A percentile compares a stretch with the other conserved stretches of the same genome.
Evolutionary conservation across 331 rosid genomes (phyloP).

Genomic region (Acacia pycnantha): DNA sequence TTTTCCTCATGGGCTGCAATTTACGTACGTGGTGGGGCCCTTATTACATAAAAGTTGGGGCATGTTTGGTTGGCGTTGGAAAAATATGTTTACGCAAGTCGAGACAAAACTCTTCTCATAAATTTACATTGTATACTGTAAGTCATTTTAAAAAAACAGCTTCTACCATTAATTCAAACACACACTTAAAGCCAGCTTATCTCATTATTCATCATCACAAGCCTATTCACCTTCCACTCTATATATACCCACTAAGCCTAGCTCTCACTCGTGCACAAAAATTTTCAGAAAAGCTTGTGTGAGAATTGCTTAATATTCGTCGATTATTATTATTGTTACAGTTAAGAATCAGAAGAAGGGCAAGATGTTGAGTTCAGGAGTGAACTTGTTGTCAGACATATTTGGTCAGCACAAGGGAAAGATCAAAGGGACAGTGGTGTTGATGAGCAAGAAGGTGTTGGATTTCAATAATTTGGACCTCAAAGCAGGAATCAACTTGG

Average conservation of each 20-base stretch:
- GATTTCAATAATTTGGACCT: slow-evolving; percentile 37
- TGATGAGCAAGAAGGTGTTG: slow-evolving; percentile 45
- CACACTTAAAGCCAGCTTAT: neutral
- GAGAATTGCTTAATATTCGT: neutral
- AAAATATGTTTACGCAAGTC: too few relatives aligned
- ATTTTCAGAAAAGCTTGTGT: neutral
- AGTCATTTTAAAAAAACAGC: too few relatives aligned
- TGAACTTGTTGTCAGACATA: neutral
- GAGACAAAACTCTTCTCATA: too few relatives aligned
- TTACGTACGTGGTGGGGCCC: neutral
- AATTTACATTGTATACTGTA: too few relatives aligned
- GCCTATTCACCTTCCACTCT: neutral
- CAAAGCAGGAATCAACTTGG: neutral
- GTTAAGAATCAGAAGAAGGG: neutral
- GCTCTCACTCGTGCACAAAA: neutral
- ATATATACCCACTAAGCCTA: neutral
- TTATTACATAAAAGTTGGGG: neutral
- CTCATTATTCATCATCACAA: neutral
- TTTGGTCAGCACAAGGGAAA: slow-evolving; percentile 24
- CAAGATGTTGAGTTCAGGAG: neutral
- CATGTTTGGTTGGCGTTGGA: too few relatives aligned
- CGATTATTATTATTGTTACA: neutral
- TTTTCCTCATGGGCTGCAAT: neutral
- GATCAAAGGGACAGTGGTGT: slow-evolving; percentile 42
- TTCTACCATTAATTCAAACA: too few relatives aligned